A percentile compares a stretch with the other conserved stretches of the same genome.
Evolutionary conservation across 495 filamentous ascomycete species (phyloP).

Genomic region (Daldinia caldariorum): DNA sequence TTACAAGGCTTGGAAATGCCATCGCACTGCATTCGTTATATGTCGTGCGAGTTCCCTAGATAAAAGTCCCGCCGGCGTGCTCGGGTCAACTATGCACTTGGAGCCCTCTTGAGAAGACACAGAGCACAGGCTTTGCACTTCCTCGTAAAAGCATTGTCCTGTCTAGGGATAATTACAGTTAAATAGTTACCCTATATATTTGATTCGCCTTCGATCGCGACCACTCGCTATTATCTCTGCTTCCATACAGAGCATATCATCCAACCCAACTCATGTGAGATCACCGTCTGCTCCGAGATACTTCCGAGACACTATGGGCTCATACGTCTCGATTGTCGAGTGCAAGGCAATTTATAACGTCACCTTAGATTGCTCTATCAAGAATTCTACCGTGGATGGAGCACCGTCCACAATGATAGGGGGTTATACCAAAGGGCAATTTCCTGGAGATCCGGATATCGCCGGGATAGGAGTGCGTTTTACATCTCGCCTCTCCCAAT

Average conservation of each 20-base stretch:
- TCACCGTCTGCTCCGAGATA: not conserved
- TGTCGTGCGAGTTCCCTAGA: not conserved
- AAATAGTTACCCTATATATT: not conserved
- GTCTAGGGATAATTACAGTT: not conserved
- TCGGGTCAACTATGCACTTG: not conserved
- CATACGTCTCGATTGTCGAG: constrained; percentile 42
- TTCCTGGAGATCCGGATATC: not conserved
- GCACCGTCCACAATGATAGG: not conserved
- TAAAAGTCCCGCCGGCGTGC: not conserved
- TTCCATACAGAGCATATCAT: not conserved
- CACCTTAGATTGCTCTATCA: constrained; percentile 34
- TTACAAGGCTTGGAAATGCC: not conserved
- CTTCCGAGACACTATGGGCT: constrained; percentile 36
- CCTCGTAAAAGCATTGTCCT: not conserved
- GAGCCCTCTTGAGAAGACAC: not conserved
- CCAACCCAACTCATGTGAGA: not conserved
- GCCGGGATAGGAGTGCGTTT: not conserved
- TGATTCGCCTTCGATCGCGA: not conserved
- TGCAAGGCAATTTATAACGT: constrained; percentile 40
- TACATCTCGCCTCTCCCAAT: not conserved
- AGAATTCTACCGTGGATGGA: not conserved
- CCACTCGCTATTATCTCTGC: not conserved
- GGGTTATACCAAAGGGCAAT: not conserved
- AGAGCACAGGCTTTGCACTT: not conserved
- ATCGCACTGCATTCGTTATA: not conserved